Evolutionary conservation across 805 yeast species (phyloP), one percentile per base, ranked within the genome.

Genomic region (Cyberlindnera japonica): DNA sequence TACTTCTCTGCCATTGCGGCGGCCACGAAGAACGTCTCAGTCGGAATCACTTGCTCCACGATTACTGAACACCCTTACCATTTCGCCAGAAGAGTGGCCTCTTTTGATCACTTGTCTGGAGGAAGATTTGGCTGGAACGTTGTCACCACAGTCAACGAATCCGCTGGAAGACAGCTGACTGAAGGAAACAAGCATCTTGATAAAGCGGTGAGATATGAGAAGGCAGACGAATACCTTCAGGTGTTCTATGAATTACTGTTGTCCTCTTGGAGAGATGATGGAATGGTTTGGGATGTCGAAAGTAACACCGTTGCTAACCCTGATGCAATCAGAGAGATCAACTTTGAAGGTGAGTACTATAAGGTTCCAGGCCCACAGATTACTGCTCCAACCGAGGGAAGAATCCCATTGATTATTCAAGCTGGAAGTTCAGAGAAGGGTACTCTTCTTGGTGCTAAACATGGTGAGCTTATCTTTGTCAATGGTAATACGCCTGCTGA

Each of bases 51-150:
- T 6, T 67, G 68, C 33, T 64, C 72, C 6, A 70, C 75, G 3
- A 60, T 71, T 27, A 65, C 69, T 43, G 75, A 71, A 42, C 67
- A 63, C 26, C 75, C 75, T 1, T 70, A 67, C 41, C 71, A 65
- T 48, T 62, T 71, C 34, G 69, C 74, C n/a, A 59, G 74, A 54
- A 59, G 74, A 44, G 49, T 67, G 42, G 72, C 74, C n/a, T 69
- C 76, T 1, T 53, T 71, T 37, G 76, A 71, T 43, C 72, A 71
- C 38, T 61, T 71, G 38, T 66, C 74, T 12, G 62, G 62, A 18
- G 76, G 75, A 15, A 62, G 76, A 49, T 53, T 71, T 40, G 76
- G 75, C 25, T 71, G 76, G 76, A 71, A 71, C 49, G 63, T 71
- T 28, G 76, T 71, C 27, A 65, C 73, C 5, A 64, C 74, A 2